A percentile compares a stretch with the other conserved stretches of the same genome.
Evolutionary conservation across 2,329 filamentous ascomycete species (phyloP).

Genomic region (Diaporthe caulivora): DNA sequence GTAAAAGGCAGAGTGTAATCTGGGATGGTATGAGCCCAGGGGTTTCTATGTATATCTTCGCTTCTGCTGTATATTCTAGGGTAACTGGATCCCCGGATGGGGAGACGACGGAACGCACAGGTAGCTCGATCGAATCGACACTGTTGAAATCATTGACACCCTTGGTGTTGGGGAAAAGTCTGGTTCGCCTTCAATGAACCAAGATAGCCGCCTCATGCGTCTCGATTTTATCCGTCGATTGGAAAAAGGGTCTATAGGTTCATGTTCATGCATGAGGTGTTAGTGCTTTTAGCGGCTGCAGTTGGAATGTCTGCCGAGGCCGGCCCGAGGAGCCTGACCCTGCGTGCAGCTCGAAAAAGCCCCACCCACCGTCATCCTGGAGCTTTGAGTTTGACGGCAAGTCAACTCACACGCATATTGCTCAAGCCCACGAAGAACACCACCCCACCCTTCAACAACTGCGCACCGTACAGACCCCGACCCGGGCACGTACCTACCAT

Average conservation of each 20-base stretch:
- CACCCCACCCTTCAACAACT: not conserved
- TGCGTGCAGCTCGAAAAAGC: constrained; percentile 2
- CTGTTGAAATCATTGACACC: not conserved
- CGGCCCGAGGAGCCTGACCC: not conserved
- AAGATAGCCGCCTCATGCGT: constrained; percentile 4
- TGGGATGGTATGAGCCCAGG: not conserved
- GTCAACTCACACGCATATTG: not conserved
- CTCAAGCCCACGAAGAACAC: not conserved
- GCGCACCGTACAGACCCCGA: too few species aligned
- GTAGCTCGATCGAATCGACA: constrained; percentile 13
- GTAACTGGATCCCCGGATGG: not conserved
- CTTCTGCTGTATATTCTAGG: constrained; percentile 13
- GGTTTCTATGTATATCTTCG: not conserved
- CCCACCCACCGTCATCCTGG: constrained; percentile 4
- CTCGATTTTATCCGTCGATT: not conserved
- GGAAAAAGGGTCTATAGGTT: not conserved
- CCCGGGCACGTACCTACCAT: not conserved
- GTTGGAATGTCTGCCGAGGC: constrained; percentile 1
- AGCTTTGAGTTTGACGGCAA: constrained; percentile 23
- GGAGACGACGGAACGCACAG: not conserved
- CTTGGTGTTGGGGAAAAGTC: not conserved
- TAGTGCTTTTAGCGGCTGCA: not conserved
- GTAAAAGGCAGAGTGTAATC: not conserved
- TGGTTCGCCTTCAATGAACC: constrained; percentile 11
- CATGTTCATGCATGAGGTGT: constrained; percentile 26